Conservation (phyloP, 371 early-diverging fungal genomes). For the Nematocida minor region DNA sequence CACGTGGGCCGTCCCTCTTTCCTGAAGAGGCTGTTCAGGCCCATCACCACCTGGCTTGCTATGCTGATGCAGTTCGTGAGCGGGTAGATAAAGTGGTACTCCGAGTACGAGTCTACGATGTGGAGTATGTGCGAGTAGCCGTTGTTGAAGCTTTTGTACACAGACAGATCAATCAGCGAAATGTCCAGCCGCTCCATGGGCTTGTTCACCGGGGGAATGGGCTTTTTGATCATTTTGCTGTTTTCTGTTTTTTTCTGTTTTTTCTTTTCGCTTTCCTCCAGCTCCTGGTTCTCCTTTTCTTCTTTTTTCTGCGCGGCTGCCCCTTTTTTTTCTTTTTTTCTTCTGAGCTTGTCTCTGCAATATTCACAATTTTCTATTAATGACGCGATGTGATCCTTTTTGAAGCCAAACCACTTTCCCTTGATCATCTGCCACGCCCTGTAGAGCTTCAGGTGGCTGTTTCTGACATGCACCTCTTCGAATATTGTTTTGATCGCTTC, state of each 20-base stretch:
- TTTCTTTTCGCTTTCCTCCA: background rate
- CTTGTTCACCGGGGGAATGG: background rate
- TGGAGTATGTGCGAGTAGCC: background rate
- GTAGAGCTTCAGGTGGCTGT: slow-evolving; percentile 11
- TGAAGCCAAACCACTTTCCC: slow-evolving; percentile 4
- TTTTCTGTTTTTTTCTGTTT: background rate
- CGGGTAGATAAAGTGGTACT: background rate
- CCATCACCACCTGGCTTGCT: background rate
- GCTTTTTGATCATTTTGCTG: background rate
- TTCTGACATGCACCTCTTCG: background rate
- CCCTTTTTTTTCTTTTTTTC: background rate
- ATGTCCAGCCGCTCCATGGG: background rate
- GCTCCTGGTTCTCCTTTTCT: background rate
- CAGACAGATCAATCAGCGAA: background rate
- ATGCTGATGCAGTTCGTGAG: background rate
- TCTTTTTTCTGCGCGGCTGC: background rate
- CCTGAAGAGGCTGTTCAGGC: background rate
- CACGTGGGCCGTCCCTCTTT: background rate
- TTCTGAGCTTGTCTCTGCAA: background rate
- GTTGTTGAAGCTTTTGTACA: background rate
- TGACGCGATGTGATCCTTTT: background rate
- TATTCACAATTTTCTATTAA: background rate
- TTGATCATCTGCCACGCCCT: background rate
- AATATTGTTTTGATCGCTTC: background rate
- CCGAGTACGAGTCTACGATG: background rate